These are phyloP conservation scores for Salvia miltiorrhiza DNA, from an alignment of 257 asterid species.

Conservation along the genomic window DNA sequence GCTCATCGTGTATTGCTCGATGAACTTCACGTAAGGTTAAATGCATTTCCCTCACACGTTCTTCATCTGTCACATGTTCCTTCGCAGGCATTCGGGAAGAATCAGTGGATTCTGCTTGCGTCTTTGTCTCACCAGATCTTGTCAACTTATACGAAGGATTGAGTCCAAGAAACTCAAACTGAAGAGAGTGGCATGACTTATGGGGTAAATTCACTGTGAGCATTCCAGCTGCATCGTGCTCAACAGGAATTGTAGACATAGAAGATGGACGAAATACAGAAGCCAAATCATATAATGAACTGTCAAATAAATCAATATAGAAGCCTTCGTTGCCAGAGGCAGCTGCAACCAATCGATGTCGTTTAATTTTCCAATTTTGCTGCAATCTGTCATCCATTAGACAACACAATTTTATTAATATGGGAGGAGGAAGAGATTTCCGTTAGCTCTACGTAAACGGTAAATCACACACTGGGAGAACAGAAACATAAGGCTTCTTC, in stretches of 20 bases:
- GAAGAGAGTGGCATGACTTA: constrained; percentile 73
- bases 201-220: constrained; percentile 81
- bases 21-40: constrained; percentile 67
- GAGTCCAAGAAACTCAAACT: constrained; percentile 73
- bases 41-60: constrained; percentile 66
- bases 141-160: constrained; percentile 34
- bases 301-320: constrained; percentile 86
- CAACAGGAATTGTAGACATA: constrained; percentile 69
- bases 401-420: constrained; percentile 17
- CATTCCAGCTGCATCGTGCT: constrained; percentile 96
- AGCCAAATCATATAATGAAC: constrained; percentile 68
- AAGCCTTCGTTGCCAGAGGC: constrained; percentile 97
- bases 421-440: not conserved
- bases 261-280: constrained; percentile 76
- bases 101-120: constrained; percentile 24
- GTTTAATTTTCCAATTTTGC: constrained; percentile 94
- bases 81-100: constrained; percentile 38
- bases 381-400: constrained; percentile 64
- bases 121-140: constrained; percentile 28
- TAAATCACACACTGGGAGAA: not conserved
- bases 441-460: not conserved
- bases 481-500: constrained; percentile 8
- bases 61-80: constrained; percentile 58
- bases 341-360: constrained; percentile 87
- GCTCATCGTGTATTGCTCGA: constrained; percentile 86